phyloP scores from a whole-genome alignment of 176 grass and related monocot species.

The Neostapfia colusana region DNA sequence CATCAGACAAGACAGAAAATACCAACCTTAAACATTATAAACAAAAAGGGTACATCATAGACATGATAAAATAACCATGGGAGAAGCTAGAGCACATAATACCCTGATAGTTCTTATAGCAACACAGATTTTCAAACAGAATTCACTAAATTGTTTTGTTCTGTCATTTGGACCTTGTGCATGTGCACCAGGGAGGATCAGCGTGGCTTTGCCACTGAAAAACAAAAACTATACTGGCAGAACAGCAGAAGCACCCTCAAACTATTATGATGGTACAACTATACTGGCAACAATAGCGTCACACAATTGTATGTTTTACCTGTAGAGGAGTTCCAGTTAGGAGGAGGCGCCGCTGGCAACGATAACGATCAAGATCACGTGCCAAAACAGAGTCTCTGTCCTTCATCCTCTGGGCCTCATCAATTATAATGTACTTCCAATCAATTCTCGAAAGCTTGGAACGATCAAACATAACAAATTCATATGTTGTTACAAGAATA shows the following conservation, averaged over 20 bases:
- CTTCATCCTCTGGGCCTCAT: constrained; percentile 99
- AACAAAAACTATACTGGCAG: not conserved
- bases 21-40: not conserved
- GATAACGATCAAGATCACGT: constrained; percentile 92
- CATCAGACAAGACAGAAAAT: constrained; percentile 28
- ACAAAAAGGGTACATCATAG: constrained; percentile 21
- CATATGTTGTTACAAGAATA: constrained; percentile 97
- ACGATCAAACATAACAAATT: constrained; percentile 98
- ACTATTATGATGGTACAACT: not conserved
- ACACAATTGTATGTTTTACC: constrained; percentile 42
- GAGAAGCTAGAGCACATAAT: not conserved
- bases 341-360: constrained; percentile 90
- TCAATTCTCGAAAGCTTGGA: constrained; percentile 97
- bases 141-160: not conserved
- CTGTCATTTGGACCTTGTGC: not conserved
- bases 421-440: constrained; percentile 99
- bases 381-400: constrained; percentile 96
- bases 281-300: not conserved
- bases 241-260: not conserved
- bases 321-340: constrained; percentile 97
- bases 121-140: not conserved
- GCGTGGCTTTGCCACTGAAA: not conserved
- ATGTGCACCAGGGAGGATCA: not conserved
- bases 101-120: not conserved
- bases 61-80: constrained; percentile 7